Conservation (phyloP, 208 protist genomes). For the Trypanosoma congolense region DNA sequence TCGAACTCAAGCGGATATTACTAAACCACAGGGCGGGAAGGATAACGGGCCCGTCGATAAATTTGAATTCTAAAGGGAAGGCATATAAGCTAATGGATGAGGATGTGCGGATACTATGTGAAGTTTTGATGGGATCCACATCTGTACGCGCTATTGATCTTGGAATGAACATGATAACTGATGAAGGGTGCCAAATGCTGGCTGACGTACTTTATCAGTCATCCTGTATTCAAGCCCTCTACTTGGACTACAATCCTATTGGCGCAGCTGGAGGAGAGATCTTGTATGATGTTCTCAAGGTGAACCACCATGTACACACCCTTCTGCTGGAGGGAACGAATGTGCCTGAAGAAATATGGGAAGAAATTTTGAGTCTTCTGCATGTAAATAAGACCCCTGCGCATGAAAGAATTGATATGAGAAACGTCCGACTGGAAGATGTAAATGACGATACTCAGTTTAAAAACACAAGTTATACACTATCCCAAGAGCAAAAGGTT, state of each 20-base stretch:
- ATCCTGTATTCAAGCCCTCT: slow-evolving; percentile 62
- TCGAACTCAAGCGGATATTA: slow-evolving; percentile 60
- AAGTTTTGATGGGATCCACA: slow-evolving; percentile 35
- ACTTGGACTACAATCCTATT: slow-evolving; percentile 74
- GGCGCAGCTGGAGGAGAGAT: slow-evolving; percentile 59
- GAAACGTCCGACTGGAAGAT: slow-evolving; percentile 35
- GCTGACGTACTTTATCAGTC: slow-evolving; percentile 77
- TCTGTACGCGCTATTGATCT: slow-evolving; percentile 61
- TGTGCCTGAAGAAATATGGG: slow-evolving; percentile 52
- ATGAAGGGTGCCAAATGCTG: slow-evolving; percentile 63
- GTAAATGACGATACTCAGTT: slow-evolving; percentile 63
- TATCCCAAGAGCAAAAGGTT: slow-evolving; percentile 41
- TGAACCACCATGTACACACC: slow-evolving; percentile 70
- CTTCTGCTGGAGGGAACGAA: slow-evolving; percentile 51
- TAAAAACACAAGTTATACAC: slow-evolving; percentile 67
- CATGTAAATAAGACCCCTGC: slow-evolving; percentile 76
- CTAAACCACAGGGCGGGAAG: slow-evolving; percentile 39
- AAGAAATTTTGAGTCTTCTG: slow-evolving; percentile 71
- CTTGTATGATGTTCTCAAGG: slow-evolving; percentile 68
- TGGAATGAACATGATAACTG: slow-evolving; percentile 66
- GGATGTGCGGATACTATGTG: slow-evolving; percentile 56
- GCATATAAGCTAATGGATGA: slow-evolving; percentile 57
- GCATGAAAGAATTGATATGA: slow-evolving; percentile 49
- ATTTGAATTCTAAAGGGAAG: slow-evolving; percentile 53
- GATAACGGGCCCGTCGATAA: slow-evolving; percentile 33